Base-by-base conservation (phyloP, 140 eudicot species). In the Bidens hawaiensis region DNA sequence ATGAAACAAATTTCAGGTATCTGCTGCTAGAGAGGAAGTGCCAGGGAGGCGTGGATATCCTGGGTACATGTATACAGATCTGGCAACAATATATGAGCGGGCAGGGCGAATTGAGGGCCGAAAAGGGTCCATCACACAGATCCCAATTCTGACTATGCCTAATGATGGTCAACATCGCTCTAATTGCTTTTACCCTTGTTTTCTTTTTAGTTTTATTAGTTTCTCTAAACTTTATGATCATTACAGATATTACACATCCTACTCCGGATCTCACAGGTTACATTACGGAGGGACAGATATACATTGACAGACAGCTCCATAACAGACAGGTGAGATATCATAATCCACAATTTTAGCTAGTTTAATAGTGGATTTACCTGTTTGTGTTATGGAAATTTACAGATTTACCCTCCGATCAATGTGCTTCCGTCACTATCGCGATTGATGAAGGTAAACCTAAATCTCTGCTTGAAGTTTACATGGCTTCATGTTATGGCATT, bases 11-110 rank as follows among this genome's bases (percentile, higher is more conserved):
- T 49, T 60, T 13, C 78, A 90, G 97, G 97, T 90, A 2, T 86
- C 97, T 62, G 97, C 94, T 75, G 94, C 95, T 45, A 89, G 95
- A 43, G 95, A 90, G 63, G 95, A 90, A 76, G 97, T 90, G 25
- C 97, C 95, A 64, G 95, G 97, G 69, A 90, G 97, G 78, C 94
- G 97, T 79, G 97, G 97, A 40, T 90, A 90, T 75, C 97, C 97
- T 72, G 97, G 97, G 70, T 90, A 90, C 60, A 89, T 90, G 97
- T 86, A 86, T 63, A 90, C 97, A 2, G 97, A 90, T 86, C 68
- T 89, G 75, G 97, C 97, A 18, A 89, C 95, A 56, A 89, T 89
- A 42, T 89, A 90, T 42, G 95, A 90, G 40, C 95, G 95, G 26
- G 97, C 97, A 53, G 97, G 97, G 51, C 74, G 95, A 53, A 90